A percentile compares a stretch with the other conserved stretches of the same genome.
Conservation (phyloP, 768 basidiomycete genomes). For the Gymnopilus junonius region DNA sequence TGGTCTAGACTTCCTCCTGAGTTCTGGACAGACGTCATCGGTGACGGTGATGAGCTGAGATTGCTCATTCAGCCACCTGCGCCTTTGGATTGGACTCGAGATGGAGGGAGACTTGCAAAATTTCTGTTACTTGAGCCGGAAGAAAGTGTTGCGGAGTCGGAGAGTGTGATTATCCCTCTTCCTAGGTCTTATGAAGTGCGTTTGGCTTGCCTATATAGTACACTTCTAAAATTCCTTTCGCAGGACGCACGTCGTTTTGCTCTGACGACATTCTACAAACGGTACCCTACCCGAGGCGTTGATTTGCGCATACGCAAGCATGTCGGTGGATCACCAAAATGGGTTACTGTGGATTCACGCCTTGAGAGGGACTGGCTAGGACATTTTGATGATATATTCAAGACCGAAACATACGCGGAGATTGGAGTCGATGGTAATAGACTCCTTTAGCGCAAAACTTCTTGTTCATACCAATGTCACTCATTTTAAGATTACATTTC, state of each 20-base stretch:
- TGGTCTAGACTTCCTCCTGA: background rate
- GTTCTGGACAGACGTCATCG: background rate
- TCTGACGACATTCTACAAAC: background rate
- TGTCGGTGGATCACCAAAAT: background rate
- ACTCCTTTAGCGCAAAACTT: too few relatives aligned
- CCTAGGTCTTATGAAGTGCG: background rate
- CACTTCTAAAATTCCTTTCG: background rate
- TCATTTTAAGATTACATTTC: too few relatives aligned
- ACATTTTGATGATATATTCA: background rate
- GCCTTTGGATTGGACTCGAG: background rate
- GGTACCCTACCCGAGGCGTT: background rate
- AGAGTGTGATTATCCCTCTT: background rate
- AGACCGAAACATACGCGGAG: background rate
- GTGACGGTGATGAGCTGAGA: background rate
- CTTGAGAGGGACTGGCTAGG: background rate
- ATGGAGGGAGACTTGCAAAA: too few relatives aligned
- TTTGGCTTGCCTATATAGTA: too few relatives aligned
- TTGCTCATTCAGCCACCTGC: background rate
- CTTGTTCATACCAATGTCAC: too few relatives aligned
- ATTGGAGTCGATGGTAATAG: background rate
- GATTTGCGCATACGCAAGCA: background rate
- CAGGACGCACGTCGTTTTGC: background rate
- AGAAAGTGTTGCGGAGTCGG: background rate
- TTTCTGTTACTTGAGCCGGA: too few relatives aligned
- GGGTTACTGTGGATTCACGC: background rate